These are phyloP conservation scores for Cryptococcus sp. DNA, from an alignment of 1,284 basidiomycete genomes.

Conservation along the genomic window DNA sequence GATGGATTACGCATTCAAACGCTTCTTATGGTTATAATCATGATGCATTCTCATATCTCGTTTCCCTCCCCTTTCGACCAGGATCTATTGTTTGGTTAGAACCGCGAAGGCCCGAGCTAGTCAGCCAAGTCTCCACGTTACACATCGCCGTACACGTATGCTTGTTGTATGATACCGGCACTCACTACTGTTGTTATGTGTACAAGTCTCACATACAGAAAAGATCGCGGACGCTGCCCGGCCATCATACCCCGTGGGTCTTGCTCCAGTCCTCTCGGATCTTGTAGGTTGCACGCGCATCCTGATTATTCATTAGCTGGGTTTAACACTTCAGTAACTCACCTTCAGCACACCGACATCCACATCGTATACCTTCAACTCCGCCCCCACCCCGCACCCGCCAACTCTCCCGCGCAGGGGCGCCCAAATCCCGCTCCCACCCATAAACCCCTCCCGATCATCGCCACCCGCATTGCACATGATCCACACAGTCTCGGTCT, in stretches of 20 bases:
- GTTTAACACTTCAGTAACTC: not conserved
- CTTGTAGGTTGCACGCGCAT: conserved; percentile 37
- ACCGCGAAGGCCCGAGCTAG: conserved; percentile 2
- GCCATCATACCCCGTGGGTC: conserved; percentile 6
- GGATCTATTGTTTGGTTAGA: not conserved
- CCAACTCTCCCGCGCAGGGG: conserved; percentile 35
- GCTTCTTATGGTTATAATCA: conserved; percentile 68
- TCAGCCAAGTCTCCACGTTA: conserved; percentile 9
- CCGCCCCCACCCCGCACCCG: conserved; percentile 18
- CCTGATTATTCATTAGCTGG: conserved; percentile 5
- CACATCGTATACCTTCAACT: conserved; percentile 26
- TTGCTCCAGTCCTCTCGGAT: conserved; percentile 32
- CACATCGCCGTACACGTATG: not conserved
- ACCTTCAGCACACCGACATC: conserved; percentile 33
- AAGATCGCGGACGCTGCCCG: no score
- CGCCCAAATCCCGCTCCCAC: conserved; percentile 40
- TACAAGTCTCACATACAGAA: no score
- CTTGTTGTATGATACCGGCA: no score
- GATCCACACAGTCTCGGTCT: conserved; percentile 44
- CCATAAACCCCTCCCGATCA: conserved; percentile 38
- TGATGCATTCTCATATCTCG: not conserved
- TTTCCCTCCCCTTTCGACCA: not conserved
- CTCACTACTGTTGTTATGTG: not conserved
- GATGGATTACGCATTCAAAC: conserved; percentile 86
- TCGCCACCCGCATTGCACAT: conserved; percentile 47